Evolutionary conservation across 805 yeast genomes (phyloP), one percentile per base, ranked within the genome.

Genomic region (Starmerella apicola): DNA sequence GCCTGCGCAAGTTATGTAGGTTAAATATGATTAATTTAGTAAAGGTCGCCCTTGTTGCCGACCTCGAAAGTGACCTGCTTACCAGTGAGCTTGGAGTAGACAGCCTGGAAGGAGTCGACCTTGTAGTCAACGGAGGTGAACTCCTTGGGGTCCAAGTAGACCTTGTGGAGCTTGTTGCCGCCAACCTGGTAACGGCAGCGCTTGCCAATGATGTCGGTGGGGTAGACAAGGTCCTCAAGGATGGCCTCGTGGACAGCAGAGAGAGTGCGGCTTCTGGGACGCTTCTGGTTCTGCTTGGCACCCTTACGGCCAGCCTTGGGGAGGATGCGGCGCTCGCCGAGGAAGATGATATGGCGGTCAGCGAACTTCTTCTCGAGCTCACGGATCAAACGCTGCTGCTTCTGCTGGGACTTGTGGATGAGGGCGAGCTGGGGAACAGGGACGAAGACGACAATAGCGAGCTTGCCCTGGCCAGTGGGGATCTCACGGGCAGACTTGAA

Each of bases 311-410:
- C 82, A 68, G 97, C 96, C 78, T 84, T 88, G 74, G 97, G 95
- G 66, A 91, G 77, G 74, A 88, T 91, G 75, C 95, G 84, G 76
- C 98, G 84, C 78, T 88, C 97, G 66, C 96, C 97, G 66, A 88
- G 79, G 84, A 88, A 84, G 61, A 91, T 88, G 70, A 88, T 95
- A 70, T 91, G 96, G 70, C 94, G 83, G 78, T 88, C 98, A 67
- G 96, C 93, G 86, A 88, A 91, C 76, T 91, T 88, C 93, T 88
- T 88, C 76, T 88, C 98, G 68, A 88, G 81, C 77, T 88, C 98
- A 74, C 97, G 88, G 74, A 95, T 84, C 68, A 88, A 80, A 73
- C 68, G 62, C 51, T 57, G 63, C 78, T 88, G 98, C 63, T 88
- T 94, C 74, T 80, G 84, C 83, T 86, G 95, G 62, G 83, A 94